Percentiles rank a stretch among this genome's conserved stretches.
These are phyloP conservation scores for Solidago caesia DNA, from an alignment of 129 eudicot genomes.

Conservation along the genomic window DNA sequence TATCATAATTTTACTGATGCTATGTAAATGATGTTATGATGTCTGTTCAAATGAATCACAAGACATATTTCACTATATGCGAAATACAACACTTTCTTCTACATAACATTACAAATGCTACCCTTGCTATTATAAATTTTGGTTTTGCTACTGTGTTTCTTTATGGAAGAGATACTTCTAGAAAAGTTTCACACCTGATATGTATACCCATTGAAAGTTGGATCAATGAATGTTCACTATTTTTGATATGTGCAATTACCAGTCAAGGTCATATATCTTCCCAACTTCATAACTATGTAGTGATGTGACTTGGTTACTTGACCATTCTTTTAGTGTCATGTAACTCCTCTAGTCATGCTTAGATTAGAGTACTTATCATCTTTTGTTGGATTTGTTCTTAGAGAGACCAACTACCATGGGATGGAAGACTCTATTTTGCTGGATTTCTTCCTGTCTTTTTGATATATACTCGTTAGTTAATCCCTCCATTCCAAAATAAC, in stretches of 20 bases:
- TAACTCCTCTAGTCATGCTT: neutral
- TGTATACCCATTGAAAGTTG: neutral
- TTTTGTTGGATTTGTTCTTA: neutral
- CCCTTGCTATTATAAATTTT: constrained; percentile 5
- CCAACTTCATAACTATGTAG: neutral
- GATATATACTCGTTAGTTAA: neutral
- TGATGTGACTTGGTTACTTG: too few species aligned
- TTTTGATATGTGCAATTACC: constrained; percentile 8
- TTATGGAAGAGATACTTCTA: neutral
- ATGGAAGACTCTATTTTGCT: neutral
- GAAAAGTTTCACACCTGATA: neutral
- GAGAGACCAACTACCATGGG: neutral
- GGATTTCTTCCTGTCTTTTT: neutral
- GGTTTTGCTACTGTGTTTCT: neutral
- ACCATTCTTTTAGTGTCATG: too few species aligned
- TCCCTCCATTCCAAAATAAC: too few species aligned
- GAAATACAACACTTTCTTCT: constrained; percentile 3
- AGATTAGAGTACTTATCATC: neutral
- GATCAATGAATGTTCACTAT: neutral
- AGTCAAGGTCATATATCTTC: neutral
- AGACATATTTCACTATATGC: neutral
- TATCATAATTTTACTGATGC: constrained; percentile 7
- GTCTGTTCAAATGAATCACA: neutral
- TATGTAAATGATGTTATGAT: neutral
- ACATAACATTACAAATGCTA: neutral